These are phyloP conservation scores for Trichoderma harzianum DNA, from an alignment of 2,329 filamentous ascomycete species.

Conservation along the genomic window DNA sequence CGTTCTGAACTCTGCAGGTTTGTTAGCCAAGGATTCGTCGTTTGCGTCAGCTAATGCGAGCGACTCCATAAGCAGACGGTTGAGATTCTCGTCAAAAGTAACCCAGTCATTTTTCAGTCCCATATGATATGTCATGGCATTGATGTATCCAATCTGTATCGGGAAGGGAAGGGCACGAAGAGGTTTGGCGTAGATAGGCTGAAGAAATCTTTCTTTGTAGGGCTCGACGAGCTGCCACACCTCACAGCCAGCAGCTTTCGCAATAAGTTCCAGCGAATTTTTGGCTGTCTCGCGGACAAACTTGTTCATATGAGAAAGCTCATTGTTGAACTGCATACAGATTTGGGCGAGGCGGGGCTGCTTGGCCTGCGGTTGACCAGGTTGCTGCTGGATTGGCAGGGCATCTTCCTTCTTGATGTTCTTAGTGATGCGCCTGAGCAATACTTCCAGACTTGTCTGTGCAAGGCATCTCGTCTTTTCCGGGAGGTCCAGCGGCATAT, in stretches of 20 bases:
- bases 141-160: slow-evolving; percentile 96
- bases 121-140: slow-evolving; percentile 94
- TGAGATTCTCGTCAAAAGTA: slow-evolving; percentile 86
- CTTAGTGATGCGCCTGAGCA: slow-evolving; percentile 76
- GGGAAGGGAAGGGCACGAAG: slow-evolving; percentile 87
- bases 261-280: slow-evolving; percentile 74
- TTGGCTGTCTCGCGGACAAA: slow-evolving; percentile 88
- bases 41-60: slow-evolving; percentile 90
- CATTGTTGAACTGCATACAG: slow-evolving; percentile 80
- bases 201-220: slow-evolving; percentile 84
- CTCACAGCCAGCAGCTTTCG: slow-evolving; percentile 71
- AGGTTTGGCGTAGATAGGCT: slow-evolving; percentile 93
- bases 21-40: slow-evolving; percentile 87
- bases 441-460: slow-evolving; percentile 75
- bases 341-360: slow-evolving; percentile 67
- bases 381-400: slow-evolving; percentile 36
- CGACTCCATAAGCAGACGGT: slow-evolving; percentile 87
- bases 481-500: slow-evolving; percentile 91
- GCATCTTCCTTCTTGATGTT: slow-evolving; percentile 74
- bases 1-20: slow-evolving; percentile 91
- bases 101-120: slow-evolving; percentile 85
- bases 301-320: slow-evolving; percentile 92
- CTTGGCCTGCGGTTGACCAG: slow-evolving; percentile 45
- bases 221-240: slow-evolving; percentile 86
- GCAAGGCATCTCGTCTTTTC: slow-evolving; percentile 83